A percentile compares a stretch with the other conserved stretches of the same genome.
Conservation (phyloP, 106 monocot species). For the Allium fistulosum region DNA sequence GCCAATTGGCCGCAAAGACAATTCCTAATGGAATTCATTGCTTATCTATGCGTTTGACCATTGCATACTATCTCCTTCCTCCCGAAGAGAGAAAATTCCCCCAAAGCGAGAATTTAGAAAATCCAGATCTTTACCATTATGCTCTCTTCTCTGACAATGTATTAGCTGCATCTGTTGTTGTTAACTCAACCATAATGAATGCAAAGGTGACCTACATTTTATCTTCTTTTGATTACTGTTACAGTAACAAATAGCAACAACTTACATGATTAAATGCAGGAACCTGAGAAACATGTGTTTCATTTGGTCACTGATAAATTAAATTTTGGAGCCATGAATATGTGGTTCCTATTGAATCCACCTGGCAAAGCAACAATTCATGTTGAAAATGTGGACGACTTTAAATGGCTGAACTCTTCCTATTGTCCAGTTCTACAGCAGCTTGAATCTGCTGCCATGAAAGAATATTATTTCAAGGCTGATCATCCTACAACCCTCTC, state of each 20-base stretch:
- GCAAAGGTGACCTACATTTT: slow-evolving; percentile 38
- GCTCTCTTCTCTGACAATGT: slow-evolving; percentile 86
- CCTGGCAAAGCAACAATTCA: slow-evolving; percentile 73
- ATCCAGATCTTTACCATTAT: slow-evolving; percentile 60
- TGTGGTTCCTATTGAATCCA: slow-evolving; percentile 80
- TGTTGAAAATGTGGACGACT: slow-evolving; percentile 75
- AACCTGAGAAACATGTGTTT: slow-evolving; percentile 78
- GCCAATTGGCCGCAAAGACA: slow-evolving; percentile 78
- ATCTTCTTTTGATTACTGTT: background rate
- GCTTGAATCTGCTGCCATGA: slow-evolving; percentile 78
- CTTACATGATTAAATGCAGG: slow-evolving; percentile 26
- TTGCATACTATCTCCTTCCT: slow-evolving; percentile 64
- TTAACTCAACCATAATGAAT: slow-evolving; percentile 79
- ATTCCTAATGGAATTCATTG: slow-evolving; percentile 77
- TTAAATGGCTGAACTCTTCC: slow-evolving; percentile 78
- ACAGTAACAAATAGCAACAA: background rate
- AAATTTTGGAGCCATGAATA: slow-evolving; percentile 87
- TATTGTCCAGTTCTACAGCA: slow-evolving; percentile 69
- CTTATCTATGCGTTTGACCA: slow-evolving; percentile 65
- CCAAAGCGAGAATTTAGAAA: slow-evolving; percentile 55
- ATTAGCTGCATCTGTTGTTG: slow-evolving; percentile 75
- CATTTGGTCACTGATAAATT: slow-evolving; percentile 78
- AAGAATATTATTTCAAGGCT: slow-evolving; percentile 65
- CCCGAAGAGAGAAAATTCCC: slow-evolving; percentile 62
- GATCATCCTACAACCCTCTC: slow-evolving; percentile 64